A percentile compares a stretch with the other conserved stretches of the same genome.
phyloP scores from a whole-genome alignment of 2,329 filamentous ascomycete species.

The Clarireedia monteithiana region DNA sequence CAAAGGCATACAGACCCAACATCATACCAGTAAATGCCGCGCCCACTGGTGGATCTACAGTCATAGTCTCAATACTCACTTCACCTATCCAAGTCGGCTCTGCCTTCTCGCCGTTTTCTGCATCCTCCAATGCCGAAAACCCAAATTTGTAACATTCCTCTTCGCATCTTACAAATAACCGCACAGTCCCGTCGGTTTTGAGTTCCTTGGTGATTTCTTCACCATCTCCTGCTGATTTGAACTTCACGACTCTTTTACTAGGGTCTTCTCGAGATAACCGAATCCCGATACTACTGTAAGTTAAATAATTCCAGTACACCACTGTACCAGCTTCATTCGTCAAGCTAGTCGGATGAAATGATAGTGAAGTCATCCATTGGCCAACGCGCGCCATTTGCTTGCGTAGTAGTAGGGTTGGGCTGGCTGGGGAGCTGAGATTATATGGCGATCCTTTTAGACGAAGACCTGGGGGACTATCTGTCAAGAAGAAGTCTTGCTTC shows the following conservation, averaged over 20 bases:
- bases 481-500: not conserved
- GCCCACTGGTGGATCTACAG: not conserved
- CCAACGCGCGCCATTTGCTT: conserved; percentile 2
- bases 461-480: not conserved
- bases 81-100: not conserved
- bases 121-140: not conserved
- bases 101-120: too few relatives aligned
- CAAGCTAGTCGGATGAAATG: not conserved
- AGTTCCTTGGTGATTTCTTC: not conserved
- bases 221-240: not conserved
- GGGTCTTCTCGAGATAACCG: not conserved
- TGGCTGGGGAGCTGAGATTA: not conserved
- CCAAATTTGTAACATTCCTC: not conserved
- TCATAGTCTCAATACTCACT: not conserved
- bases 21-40: conserved; percentile 2
- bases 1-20: not conserved
- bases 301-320: conserved; percentile 1
- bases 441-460: not conserved
- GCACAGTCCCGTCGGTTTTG: not conserved
- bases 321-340: not conserved
- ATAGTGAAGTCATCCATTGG: not conserved
- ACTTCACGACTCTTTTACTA: not conserved
- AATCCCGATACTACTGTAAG: not conserved
- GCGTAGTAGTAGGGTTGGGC: not conserved
- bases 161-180: not conserved